Evolutionary conservation across 345 rosid species (phyloP).

Genomic region (Salix udensis): DNA sequence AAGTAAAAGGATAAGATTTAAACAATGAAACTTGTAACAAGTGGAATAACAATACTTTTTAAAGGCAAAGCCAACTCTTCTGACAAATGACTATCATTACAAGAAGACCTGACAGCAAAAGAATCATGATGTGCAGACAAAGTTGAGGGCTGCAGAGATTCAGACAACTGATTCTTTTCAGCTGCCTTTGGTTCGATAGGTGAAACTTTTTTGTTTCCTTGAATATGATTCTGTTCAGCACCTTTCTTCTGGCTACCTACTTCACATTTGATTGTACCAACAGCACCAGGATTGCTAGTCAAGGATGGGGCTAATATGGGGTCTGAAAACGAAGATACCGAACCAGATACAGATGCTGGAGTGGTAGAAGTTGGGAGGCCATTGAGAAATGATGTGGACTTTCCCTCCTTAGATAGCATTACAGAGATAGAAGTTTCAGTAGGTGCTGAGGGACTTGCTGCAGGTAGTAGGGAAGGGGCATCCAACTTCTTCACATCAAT

Average conservation of each 20-base stretch:
- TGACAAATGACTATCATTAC: constrained; percentile 19
- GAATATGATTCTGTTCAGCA: constrained; percentile 31
- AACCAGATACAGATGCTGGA: constrained; percentile 32
- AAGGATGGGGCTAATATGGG: constrained; percentile 36
- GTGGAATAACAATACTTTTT: constrained; percentile 35
- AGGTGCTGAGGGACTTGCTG: constrained; percentile 14
- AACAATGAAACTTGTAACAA: neutral
- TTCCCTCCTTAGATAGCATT: constrained; percentile 35
- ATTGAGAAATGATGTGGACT: constrained; percentile 21
- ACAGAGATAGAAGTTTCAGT: constrained; percentile 22
- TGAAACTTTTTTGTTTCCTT: constrained; percentile 22
- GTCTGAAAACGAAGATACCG: constrained; percentile 38
- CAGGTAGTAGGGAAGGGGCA: constrained; percentile 3
- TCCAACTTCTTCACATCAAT: constrained; percentile 23
- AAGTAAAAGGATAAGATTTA: neutral
- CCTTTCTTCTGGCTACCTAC: constrained; percentile 23
- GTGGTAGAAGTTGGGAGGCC: constrained; percentile 13
- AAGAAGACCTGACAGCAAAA: constrained; percentile 28
- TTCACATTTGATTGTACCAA: constrained; percentile 27
- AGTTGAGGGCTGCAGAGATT: constrained; percentile 30
- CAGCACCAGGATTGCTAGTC: constrained; percentile 23
- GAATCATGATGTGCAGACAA: constrained; percentile 16
- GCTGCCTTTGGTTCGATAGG: constrained; percentile 22
- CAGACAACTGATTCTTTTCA: constrained; percentile 32
- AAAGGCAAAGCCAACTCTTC: constrained; percentile 21